A percentile compares a stretch with the other conserved stretches of the same genome.
Evolutionary conservation across 352 stramenopile genomes (phyloP).

Genomic region (Achlya hypogyna): DNA sequence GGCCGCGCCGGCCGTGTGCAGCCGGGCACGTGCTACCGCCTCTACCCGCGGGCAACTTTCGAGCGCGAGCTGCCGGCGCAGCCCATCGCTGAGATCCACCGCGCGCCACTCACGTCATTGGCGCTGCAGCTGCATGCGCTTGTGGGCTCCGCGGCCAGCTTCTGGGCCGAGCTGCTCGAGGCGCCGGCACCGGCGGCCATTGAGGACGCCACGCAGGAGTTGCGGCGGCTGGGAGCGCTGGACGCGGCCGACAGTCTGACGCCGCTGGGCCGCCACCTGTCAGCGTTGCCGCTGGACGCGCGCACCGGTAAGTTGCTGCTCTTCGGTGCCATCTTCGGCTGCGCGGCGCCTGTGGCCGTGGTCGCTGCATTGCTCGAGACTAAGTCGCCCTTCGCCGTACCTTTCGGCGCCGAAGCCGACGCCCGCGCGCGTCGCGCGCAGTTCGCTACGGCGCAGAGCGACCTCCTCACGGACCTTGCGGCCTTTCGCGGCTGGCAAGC

Average conservation of each 20-base stretch:
- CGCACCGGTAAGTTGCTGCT: constrained; percentile 96
- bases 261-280: constrained; percentile 87
- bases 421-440: constrained; percentile 52
- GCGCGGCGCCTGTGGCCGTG: constrained; percentile 57
- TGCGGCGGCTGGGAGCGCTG: constrained; percentile 86
- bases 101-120: constrained; percentile 92
- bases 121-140: constrained; percentile 93
- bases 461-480: constrained; percentile 70
- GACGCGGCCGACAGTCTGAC: constrained; percentile 68
- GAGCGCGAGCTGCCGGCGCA: constrained; percentile 63
- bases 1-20: constrained; percentile 90
- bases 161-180: constrained; percentile 77
- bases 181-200: constrained; percentile 84
- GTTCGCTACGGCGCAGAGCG: constrained; percentile 50
- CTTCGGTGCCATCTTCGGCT: constrained; percentile 90
- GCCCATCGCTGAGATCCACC: constrained; percentile 91
- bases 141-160: constrained; percentile 31
- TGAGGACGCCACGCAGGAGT: constrained; percentile 82
- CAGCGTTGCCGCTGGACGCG: constrained; percentile 92
- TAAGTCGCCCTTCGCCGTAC: constrained; percentile 74
- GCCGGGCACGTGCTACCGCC: constrained; percentile 81
- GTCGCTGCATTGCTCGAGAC: constrained; percentile 68
- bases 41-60: constrained; percentile 80
- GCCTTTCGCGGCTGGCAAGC: constrained; percentile 55
- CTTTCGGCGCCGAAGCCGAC: constrained; percentile 54